Conservation (phyloP, 441 rosid species). For the Syzygium malaccense region DNA sequence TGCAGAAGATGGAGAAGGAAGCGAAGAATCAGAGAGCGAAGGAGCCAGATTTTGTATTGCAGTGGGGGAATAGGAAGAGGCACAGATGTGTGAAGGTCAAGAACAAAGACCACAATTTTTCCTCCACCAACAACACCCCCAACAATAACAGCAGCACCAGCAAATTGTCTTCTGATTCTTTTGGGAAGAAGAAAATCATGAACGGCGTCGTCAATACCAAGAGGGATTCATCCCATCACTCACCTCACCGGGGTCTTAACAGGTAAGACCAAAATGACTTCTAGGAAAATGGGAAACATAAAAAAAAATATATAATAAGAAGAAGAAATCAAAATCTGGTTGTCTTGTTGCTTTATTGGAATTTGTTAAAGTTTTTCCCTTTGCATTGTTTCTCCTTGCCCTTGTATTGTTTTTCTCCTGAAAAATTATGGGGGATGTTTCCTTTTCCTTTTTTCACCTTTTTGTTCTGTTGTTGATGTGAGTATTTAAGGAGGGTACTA, state of each 20-base stretch:
- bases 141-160: slow-evolving; percentile 1
- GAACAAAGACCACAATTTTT: slow-evolving; percentile 32
- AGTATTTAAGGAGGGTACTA: background rate
- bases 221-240: slow-evolving; percentile 44
- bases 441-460: background rate
- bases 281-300: background rate
- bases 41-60: slow-evolving; percentile 72
- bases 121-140: slow-evolving; percentile 20
- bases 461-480: background rate
- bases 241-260: slow-evolving; percentile 30
- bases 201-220: slow-evolving; percentile 33
- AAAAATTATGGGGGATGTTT: background rate
- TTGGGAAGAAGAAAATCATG: slow-evolving; percentile 43
- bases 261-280: slow-evolving; percentile 30
- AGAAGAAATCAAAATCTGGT: background rate
- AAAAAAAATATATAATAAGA: background rate
- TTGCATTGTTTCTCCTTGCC: background rate
- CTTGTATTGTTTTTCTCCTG: background rate
- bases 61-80: slow-evolving; percentile 89
- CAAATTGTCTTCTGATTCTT: slow-evolving; percentile 24
- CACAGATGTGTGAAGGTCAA: slow-evolving; percentile 74
- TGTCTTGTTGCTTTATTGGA: background rate
- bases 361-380: background rate
- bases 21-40: slow-evolving; percentile 37
- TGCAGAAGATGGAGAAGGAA: slow-evolving; percentile 47